Percentiles rank a stretch among this genome's conserved stretches.
Evolutionary conservation across 1,284 basidiomycete genomes (phyloP).

Genomic region (Abortiporus biennis): DNA sequence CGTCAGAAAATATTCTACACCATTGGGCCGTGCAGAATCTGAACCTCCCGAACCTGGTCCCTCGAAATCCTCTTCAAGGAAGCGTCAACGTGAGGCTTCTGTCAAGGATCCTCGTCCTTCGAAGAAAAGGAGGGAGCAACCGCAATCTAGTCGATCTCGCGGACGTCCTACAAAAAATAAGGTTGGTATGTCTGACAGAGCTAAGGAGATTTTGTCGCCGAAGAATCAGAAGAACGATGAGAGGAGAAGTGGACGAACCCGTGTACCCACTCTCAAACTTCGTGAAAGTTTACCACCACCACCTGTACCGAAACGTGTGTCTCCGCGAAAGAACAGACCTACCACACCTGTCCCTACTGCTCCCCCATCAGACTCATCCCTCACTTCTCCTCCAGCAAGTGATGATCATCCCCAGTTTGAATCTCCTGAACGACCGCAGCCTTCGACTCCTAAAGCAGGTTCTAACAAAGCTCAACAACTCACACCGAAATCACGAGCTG

Average conservation of each 20-base stretch:
- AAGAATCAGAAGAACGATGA: constrained; percentile 13
- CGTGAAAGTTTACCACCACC: constrained; percentile 25
- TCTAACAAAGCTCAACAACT: no score
- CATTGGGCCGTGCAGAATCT: constrained; percentile 28
- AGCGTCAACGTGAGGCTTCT: constrained; percentile 26
- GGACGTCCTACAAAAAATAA: constrained; percentile 23
- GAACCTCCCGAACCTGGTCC: no score
- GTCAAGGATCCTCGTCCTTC: constrained; percentile 29
- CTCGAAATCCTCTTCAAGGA: constrained; percentile 19
- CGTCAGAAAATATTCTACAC: constrained; percentile 32
- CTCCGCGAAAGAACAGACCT: constrained; percentile 10
- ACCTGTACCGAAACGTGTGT: constrained; percentile 7
- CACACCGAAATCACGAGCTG: constrained; percentile 41
- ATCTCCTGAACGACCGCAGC: background rate
- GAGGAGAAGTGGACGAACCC: constrained; percentile 26
- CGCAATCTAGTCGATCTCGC: constrained; percentile 13
- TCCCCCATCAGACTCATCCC: background rate
- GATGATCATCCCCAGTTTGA: background rate
- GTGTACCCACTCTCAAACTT: constrained; percentile 28
- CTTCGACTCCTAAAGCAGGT: background rate
- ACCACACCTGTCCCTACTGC: background rate
- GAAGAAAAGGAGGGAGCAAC: constrained; percentile 33
- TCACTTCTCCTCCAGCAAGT: background rate
- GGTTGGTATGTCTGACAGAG: constrained; percentile 31
- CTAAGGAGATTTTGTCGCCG: constrained; percentile 11